A percentile compares a stretch with the other conserved stretches of the same genome.
phyloP scores from a whole-genome alignment of 345 rosid genomes.

The Aurinia saxatilis region DNA sequence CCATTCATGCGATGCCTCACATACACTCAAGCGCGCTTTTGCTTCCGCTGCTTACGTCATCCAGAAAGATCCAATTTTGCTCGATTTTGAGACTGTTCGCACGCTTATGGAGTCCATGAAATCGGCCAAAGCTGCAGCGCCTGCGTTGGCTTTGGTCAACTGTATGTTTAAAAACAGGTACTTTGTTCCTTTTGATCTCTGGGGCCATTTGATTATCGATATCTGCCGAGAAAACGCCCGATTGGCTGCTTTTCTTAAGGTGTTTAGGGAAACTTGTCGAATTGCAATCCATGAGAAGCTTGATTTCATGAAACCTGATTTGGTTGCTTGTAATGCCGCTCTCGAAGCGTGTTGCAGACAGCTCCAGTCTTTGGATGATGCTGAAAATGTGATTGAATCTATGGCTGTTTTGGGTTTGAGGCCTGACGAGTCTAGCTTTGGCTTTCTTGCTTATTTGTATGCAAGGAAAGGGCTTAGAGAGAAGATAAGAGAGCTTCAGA shows the following conservation, averaged over 20 bases:
- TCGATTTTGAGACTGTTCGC: conserved; percentile 50
- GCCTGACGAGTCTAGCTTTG: conserved; percentile 72
- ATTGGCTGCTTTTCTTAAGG: conserved; percentile 44
- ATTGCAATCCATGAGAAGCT: conserved; percentile 69
- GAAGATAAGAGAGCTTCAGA: conserved; percentile 60
- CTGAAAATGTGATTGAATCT: conserved; percentile 54
- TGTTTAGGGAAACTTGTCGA: conserved; percentile 68
- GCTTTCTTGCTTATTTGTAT: conserved; percentile 77
- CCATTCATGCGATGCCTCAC: conserved; percentile 21
- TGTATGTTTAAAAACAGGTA: conserved; percentile 76
- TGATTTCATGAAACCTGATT: conserved; percentile 63
- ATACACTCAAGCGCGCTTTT: conserved; percentile 84
- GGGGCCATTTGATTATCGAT: conserved; percentile 63
- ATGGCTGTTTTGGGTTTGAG: conserved; percentile 66
- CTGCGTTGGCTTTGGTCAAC: conserved; percentile 75
- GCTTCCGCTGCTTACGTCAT: conserved; percentile 66
- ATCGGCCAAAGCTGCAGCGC: conserved; percentile 45
- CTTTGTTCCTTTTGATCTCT: conserved; percentile 67
- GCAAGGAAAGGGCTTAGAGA: conserved; percentile 63
- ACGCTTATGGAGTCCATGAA: conserved; percentile 55
- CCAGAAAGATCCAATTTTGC: conserved; percentile 51
- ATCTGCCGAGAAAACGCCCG: conserved; percentile 42
- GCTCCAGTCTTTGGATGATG: conserved; percentile 55
- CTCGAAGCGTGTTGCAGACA: conserved; percentile 59
- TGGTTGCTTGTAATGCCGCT: conserved; percentile 66